These are phyloP conservation scores for Cryphonectria nitschkei DNA, from an alignment of 2,329 filamentous ascomycete genomes.

Conservation along the genomic window DNA sequence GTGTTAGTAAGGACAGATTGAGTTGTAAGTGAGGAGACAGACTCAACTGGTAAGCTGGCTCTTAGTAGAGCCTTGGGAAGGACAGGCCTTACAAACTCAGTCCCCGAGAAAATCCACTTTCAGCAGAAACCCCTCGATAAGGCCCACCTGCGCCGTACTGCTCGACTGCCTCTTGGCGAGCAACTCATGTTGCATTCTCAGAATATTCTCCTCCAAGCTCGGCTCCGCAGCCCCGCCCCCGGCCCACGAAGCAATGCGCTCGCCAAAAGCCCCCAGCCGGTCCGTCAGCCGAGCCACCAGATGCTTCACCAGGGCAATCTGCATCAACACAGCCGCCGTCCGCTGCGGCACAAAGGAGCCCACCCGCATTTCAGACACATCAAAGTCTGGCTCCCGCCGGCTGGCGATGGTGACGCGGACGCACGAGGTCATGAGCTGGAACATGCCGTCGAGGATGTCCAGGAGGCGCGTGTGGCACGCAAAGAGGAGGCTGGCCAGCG, in stretches of 20 bases:
- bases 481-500: slow-evolving; percentile 42
- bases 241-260: background rate
- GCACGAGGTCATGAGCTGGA: slow-evolving; percentile 40
- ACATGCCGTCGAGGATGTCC: slow-evolving; percentile 42
- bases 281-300: slow-evolving; percentile 35
- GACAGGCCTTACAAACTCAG: background rate
- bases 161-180: slow-evolving; percentile 13
- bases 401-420: slow-evolving; percentile 35
- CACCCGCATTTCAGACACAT: slow-evolving; percentile 46
- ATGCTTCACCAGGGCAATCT: slow-evolving; percentile 39
- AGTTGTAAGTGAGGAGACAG: background rate
- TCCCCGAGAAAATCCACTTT: slow-evolving; percentile 4
- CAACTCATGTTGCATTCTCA: slow-evolving; percentile 16
- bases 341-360: slow-evolving; percentile 44
- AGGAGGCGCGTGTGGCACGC: slow-evolving; percentile 44
- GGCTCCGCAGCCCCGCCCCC: too few species aligned
- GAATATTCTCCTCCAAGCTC: background rate
- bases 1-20: background rate
- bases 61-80: background rate
- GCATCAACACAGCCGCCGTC: slow-evolving; percentile 39
- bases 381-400: slow-evolving; percentile 38
- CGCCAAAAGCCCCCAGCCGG: slow-evolving; percentile 8
- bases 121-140: slow-evolving; percentile 17
- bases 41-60: background rate
- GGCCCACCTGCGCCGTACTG: background rate